A percentile compares a stretch with the other conserved stretches of the same genome.
Conservation (phyloP, 352 stramenopile species). For the Globisporangium cylindrosporum region DNA sequence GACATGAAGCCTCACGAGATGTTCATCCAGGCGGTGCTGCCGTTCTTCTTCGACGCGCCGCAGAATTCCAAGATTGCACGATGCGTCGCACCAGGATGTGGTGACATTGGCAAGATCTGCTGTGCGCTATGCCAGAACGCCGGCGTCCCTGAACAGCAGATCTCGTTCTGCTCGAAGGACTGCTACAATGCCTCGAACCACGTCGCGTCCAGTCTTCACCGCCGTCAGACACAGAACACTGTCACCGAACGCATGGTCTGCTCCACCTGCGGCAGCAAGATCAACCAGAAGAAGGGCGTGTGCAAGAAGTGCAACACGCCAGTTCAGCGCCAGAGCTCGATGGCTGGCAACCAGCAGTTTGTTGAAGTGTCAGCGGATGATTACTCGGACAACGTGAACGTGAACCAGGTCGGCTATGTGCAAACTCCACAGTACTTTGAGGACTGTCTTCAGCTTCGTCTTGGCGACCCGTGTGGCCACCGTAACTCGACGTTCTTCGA, state of each 20-base stretch:
- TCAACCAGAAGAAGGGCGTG: constrained; percentile 63
- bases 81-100: constrained; percentile 51
- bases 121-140: constrained; percentile 85
- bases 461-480: constrained; percentile 62
- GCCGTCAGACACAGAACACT: constrained; percentile 68
- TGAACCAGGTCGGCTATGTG: constrained; percentile 75
- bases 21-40: constrained; percentile 75
- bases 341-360: constrained; percentile 32
- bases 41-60: constrained; percentile 65
- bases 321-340: constrained; percentile 9
- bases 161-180: constrained; percentile 86
- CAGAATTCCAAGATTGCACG: constrained; percentile 16
- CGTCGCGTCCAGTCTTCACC: constrained; percentile 59
- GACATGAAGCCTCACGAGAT: constrained; percentile 88
- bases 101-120: constrained; percentile 75
- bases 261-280: constrained; percentile 55
- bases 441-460: constrained; percentile 60
- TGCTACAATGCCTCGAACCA: constrained; percentile 72
- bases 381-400: constrained; percentile 66
- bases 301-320: constrained; percentile 50
- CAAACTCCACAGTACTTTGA: constrained; percentile 76
- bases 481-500: constrained; percentile 76
- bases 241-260: constrained; percentile 63
- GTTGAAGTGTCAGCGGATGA: constrained; percentile 50
- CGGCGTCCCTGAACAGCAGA: constrained; percentile 77